Evolutionary conservation across 139 green algal genomes (phyloP).

Genomic region (Dunaliella primolecta): DNA sequence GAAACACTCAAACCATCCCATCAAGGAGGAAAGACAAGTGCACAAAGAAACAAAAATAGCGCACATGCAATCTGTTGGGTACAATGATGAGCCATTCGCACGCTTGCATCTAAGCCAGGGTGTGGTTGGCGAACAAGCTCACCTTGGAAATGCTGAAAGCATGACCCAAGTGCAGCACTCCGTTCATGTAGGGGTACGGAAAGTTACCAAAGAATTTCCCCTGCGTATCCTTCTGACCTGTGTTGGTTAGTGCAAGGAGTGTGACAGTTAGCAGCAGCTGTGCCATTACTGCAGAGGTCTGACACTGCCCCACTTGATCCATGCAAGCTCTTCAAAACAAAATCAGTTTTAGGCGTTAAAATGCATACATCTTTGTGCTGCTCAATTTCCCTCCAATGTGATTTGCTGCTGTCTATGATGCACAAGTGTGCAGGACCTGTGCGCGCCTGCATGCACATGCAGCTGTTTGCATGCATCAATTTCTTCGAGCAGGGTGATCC

Average conservation of each 20-base stretch:
- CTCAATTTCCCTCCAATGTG: no score
- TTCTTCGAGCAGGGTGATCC: no score
- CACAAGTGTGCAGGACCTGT: no score
- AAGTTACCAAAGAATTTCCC: slow-evolving; percentile 99
- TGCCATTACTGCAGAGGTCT: no score
- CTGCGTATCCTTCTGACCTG: background rate
- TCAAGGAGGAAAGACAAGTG: background rate
- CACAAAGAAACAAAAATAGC: background rate
- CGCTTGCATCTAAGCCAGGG: background rate
- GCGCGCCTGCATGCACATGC: background rate
- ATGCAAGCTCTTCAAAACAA: background rate
- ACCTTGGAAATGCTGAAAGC: slow-evolving; percentile 98
- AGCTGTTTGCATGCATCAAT: background rate
- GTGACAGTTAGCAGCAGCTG: no score
- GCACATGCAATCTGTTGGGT: no score
- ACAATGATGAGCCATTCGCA: background rate
- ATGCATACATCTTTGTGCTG: no score
- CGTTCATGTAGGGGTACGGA: slow-evolving; percentile 99
- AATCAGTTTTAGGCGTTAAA: background rate
- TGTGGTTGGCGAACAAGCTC: background rate
- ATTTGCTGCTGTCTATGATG: no score
- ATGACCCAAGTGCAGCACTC: slow-evolving; percentile 95
- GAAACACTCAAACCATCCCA: no score
- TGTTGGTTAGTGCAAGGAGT: background rate
- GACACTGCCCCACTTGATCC: background rate